Conservation (phyloP, 2,329 filamentous ascomycete species). For the Aspergillus arachidicola region DNA sequence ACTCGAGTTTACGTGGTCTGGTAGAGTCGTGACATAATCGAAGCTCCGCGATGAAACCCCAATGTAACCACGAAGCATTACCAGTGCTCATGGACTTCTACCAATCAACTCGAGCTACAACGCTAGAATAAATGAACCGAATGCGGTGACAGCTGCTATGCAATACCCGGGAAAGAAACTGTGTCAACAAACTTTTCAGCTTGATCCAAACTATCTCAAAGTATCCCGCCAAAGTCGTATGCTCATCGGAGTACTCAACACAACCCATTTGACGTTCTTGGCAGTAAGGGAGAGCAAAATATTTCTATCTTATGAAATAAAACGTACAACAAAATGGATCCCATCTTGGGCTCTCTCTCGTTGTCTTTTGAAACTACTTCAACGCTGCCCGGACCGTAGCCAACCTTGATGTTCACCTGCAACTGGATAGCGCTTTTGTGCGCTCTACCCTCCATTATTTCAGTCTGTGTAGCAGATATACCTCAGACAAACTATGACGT, state of each 20-base stretch:
- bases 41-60: neutral
- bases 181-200: neutral
- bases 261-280: neutral
- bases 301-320: neutral
- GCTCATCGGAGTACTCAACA: neutral
- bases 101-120: neutral
- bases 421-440: neutral
- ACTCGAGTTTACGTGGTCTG: neutral
- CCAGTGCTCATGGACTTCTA: too few relatives aligned
- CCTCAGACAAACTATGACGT: conserved; percentile 51
- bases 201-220: neutral
- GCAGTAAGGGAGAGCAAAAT: neutral
- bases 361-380: neutral
- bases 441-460: neutral
- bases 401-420: neutral
- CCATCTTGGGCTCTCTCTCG: neutral
- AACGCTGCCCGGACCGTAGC: neutral
- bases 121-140: neutral
- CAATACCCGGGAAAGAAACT: neutral
- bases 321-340: neutral
- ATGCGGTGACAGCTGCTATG: neutral
- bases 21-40: neutral
- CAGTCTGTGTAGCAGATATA: conserved; percentile 10
- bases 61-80: neutral
- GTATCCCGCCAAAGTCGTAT: neutral